A percentile compares a stretch with the other conserved stretches of the same genome.
Evolutionary conservation across 352 stramenopile species (phyloP).

Genomic region (Pythium rishiriense): DNA sequence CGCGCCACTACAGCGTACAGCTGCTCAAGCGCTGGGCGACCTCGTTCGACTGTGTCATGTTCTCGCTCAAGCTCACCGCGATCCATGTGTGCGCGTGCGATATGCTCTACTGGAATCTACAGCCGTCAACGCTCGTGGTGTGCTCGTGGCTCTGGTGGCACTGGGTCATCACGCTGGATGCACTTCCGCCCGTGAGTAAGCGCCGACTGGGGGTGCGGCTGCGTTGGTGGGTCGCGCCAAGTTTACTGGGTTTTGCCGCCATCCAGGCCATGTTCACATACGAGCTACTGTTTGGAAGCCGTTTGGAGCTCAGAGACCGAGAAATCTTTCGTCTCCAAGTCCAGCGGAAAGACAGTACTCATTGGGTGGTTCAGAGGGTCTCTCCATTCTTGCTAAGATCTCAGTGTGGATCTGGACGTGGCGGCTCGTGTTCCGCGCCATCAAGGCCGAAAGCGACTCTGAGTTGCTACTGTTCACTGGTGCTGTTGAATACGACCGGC

Average conservation of each 20-base stretch:
- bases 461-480: background rate
- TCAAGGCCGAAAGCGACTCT: background rate
- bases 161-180: background rate
- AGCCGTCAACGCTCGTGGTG: background rate
- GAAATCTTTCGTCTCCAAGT: background rate
- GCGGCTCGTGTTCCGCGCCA: background rate
- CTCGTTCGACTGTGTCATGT: background rate
- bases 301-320: background rate
- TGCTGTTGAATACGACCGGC: background rate
- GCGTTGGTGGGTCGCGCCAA: background rate
- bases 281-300: background rate
- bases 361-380: background rate
- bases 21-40: background rate
- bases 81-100: background rate
- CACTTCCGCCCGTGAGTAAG: background rate
- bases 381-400: background rate
- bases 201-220: background rate
- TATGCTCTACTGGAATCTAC: background rate
- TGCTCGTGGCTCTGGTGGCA: background rate
- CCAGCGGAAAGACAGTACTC: background rate
- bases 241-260: background rate
- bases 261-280: background rate
- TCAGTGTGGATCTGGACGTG: background rate
- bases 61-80: background rate
- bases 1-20: background rate